These are phyloP conservation scores for Acmispon strigosus DNA, from an alignment of 306 rosid species.

Conservation along the genomic window DNA sequence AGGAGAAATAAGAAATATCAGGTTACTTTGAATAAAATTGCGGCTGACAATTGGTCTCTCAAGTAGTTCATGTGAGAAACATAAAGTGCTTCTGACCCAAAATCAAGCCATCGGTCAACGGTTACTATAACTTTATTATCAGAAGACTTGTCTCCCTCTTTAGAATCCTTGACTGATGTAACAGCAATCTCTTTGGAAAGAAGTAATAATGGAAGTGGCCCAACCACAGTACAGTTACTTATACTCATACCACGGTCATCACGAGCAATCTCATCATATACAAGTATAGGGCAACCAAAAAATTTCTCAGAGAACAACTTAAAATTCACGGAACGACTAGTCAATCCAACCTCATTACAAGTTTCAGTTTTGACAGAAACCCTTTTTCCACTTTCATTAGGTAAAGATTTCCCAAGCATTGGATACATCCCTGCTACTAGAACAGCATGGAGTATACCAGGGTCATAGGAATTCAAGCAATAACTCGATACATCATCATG, in stretches of 20 bases:
- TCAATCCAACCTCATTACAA: conserved; percentile 47
- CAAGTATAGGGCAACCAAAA: conserved; percentile 28
- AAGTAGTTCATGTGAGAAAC: conserved; percentile 68
- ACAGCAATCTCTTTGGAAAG: conserved; percentile 69
- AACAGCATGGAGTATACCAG: conserved; percentile 63
- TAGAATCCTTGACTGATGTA: conserved; percentile 27
- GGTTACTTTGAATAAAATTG: conserved; percentile 54
- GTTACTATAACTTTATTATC: conserved; percentile 49
- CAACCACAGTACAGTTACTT: conserved; percentile 49
- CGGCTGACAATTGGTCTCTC: conserved; percentile 66
- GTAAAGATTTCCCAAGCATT: conserved; percentile 53
- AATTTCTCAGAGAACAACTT: conserved; percentile 11
- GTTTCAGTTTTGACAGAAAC: conserved; percentile 34
- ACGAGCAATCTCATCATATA: conserved; percentile 58
- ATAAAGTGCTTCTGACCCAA: conserved; percentile 52
- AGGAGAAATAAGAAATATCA: background rate
- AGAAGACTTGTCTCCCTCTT: conserved; percentile 39
- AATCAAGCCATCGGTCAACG: conserved; percentile 63
- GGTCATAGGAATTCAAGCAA: conserved; percentile 49
- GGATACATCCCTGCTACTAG: conserved; percentile 76
- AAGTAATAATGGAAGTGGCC: conserved; percentile 59
- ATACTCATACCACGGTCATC: conserved; percentile 46
- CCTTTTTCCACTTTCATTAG: conserved; percentile 16
- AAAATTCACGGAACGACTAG: conserved; percentile 30
- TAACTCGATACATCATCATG: conserved; percentile 27